These are phyloP conservation scores for Fusarium chuoi DNA, from an alignment of 2,329 filamentous ascomycete genomes.

Conservation along the genomic window DNA sequence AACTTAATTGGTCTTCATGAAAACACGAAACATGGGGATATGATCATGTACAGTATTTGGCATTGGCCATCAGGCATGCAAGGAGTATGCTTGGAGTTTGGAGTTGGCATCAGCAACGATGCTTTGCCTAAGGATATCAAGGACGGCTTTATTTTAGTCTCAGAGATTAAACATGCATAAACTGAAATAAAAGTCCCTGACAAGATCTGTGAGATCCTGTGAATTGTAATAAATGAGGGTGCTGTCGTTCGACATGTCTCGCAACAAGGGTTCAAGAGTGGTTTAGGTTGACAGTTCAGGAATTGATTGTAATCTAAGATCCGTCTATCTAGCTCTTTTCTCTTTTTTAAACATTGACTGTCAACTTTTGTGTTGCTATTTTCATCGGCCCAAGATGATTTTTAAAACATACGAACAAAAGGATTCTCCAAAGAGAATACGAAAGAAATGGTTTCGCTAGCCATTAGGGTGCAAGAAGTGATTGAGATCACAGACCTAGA, in stretches of 20 bases:
- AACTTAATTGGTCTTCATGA: background rate
- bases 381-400: background rate
- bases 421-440: slow-evolving; percentile 22
- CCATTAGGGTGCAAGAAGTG: background rate
- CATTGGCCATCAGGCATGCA: background rate
- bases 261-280: background rate
- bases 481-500: slow-evolving; percentile 52
- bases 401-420: slow-evolving; percentile 26
- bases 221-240: background rate
- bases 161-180: background rate
- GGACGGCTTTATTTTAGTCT: background rate
- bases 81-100: slow-evolving; percentile 13
- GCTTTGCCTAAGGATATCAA: background rate
- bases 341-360: background rate
- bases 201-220: background rate
- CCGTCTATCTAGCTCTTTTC: slow-evolving; percentile 23
- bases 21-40: background rate
- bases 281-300: background rate
- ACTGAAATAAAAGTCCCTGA: background rate
- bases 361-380: background rate
- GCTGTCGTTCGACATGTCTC: background rate
- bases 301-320: background rate
- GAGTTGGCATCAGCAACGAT: slow-evolving; percentile 1
- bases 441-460: slow-evolving; percentile 30
- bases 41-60: slow-evolving; percentile 12